A percentile compares a stretch with the other conserved stretches of the same genome.
These are phyloP conservation scores for Linderina pennispora DNA, from an alignment of 192 early-diverging fungal genomes.

Conservation along the genomic window DNA sequence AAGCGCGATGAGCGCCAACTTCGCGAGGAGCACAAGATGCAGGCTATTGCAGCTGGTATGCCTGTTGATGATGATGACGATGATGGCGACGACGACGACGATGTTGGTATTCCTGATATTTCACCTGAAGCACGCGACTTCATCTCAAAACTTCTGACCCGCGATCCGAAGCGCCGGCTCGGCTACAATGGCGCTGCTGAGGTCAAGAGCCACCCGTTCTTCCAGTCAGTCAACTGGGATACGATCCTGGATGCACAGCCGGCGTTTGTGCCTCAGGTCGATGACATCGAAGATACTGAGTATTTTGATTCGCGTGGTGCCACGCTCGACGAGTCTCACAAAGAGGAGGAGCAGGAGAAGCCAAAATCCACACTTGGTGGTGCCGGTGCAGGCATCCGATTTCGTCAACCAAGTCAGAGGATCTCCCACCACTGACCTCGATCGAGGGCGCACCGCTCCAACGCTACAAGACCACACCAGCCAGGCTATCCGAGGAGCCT, in stretches of 20 bases:
- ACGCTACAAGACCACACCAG: conserved; percentile 26
- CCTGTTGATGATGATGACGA: not conserved
- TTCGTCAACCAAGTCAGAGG: too few relatives aligned
- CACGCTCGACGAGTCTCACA: conserved; percentile 46
- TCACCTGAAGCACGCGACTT: conserved; percentile 40
- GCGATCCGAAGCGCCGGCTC: conserved; percentile 55
- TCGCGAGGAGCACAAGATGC: not conserved
- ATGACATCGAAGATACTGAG: conserved; percentile 75
- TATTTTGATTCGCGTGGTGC: conserved; percentile 93
- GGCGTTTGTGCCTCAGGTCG: conserved; percentile 75
- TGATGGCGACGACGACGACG: conserved; percentile 11
- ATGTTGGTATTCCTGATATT: conserved; percentile 7
- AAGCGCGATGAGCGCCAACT: not conserved
- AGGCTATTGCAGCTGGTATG: not conserved
- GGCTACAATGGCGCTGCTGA: conserved; percentile 51
- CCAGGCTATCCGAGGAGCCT: conserved; percentile 1
- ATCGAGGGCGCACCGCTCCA: too few relatives aligned
- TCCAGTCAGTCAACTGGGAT: conserved; percentile 54
- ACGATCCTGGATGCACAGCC: conserved; percentile 57
- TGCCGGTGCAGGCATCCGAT: too few relatives aligned
- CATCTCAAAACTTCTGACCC: conserved; percentile 50
- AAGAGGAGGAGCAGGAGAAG: conserved; percentile 24
- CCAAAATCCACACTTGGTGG: too few relatives aligned
- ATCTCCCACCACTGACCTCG: conserved; percentile 1
- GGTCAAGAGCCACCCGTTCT: conserved; percentile 60